Evolutionary conservation across 495 filamentous ascomycete genomes (phyloP), one percentile per base, ranked within the genome.

Genomic region (Annulohypoxylon bovei): DNA sequence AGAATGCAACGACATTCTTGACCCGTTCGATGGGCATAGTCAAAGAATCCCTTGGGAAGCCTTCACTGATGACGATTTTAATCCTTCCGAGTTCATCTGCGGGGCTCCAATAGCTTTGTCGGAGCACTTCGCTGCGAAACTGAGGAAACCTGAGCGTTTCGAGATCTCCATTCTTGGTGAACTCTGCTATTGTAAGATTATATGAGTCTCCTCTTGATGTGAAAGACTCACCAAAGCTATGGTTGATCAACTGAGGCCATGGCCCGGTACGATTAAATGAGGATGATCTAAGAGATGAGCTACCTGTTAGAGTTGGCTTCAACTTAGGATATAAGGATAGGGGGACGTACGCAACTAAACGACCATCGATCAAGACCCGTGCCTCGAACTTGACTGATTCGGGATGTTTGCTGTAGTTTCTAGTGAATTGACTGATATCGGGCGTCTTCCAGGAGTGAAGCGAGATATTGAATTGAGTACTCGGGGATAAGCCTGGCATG

Each of bases 371-470:
- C 32, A 91, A 84, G 28, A 95, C 82, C 5, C 90, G 86, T 30
- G 88, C 86, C 67, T 92, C 91, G 71, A 88, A 93, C 46, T 89
- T 82, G 68, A 91, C 78, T 6, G 81, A 57, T 58, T 91, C 87
- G 18, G 87, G 81, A 14, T 87, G 84, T 73, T 88, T 87, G 79
- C 86, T 88, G 74, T 90, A 82, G 52, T 81, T 81, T 59, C 84
- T 83, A 27, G 89, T 85, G 68, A 88, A 85, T 30, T 87, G 83
- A 63, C 88, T 91, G 49, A 89, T 82, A 3, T 81, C 80, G 2
- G 91, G 91, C 12, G 81, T 84, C n/a, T 86, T 85, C 93, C 93
- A 97, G 62, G 84, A 89, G 78, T 96, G 93, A 52, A 97, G 81
- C 1, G 93, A 96, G 32, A 96, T 84, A 55, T 90, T 87, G 77